These are phyloP conservation scores for Lactifluus pinguis DNA, from an alignment of 768 basidiomycete genomes.

Conservation along the genomic window DNA sequence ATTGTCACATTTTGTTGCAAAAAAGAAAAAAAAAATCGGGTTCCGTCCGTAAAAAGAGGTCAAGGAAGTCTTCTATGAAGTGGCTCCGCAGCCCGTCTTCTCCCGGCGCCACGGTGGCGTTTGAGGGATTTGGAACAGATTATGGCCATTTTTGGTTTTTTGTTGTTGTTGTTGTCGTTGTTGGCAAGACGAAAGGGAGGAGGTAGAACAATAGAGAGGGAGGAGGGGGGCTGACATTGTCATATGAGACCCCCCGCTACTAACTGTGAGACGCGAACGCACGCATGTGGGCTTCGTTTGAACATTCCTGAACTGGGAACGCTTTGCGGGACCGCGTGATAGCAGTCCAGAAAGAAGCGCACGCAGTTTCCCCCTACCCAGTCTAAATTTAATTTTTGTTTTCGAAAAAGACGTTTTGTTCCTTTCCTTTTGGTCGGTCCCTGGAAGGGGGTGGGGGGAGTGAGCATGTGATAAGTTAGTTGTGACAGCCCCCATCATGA, in stretches of 20 bases:
- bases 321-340: neutral
- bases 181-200: neutral
- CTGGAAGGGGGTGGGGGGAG: too few species aligned
- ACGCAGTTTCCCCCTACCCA: neutral
- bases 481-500: neutral
- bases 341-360: neutral
- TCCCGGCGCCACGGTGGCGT: neutral
- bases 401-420: too few species aligned
- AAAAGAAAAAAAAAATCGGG: too few species aligned
- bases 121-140: neutral
- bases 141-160: too few species aligned
- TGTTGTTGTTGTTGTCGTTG: too few species aligned
- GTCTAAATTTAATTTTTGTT: too few species aligned
- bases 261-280: neutral
- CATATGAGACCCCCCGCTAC: too few species aligned
- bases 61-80: constrained; percentile 5
- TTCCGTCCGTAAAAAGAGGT: neutral
- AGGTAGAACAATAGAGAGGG: neutral
- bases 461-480: neutral
- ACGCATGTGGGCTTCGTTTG: neutral
- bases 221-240: too few species aligned
- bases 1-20: too few species aligned
- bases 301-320: neutral
- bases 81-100: neutral
- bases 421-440: neutral